Base-by-base conservation (phyloP, 306 rosid genomes). In the Pueraria montana region DNA sequence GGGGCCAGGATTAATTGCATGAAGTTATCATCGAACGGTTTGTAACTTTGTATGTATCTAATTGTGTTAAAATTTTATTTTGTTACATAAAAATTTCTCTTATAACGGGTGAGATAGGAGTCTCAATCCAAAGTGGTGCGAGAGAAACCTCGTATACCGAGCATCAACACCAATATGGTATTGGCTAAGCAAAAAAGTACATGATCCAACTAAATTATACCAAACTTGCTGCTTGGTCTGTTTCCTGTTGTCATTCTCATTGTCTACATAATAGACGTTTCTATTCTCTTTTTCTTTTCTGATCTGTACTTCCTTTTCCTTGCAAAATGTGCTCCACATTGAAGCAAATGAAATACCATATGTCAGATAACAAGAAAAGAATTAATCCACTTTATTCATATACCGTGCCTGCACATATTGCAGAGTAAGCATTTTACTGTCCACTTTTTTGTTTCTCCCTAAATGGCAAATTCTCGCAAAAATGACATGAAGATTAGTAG, bases 211-310 rank as follows among this genome's bases (percentile, higher is more conserved):
- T 30, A 27, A 75, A 76, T 68, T 82, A 84, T 84, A 18, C 90
- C 82, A 84, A 87, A 87, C 88, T 87, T 87, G 90, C 27, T 40
- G 80, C 71, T 77, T 87, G 82, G 80, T 77, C 61, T 62, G 72
- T 72, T 73, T 77, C 26, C 43, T 80, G 38, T 72, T 58, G 65
- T 64, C 84, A 65, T 52, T 80, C 49, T 50, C 58, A 3, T 55
- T 71, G 48, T 81, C 68, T 64, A 43, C 78, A 21, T 46, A n/a
- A 6, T 76, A 42, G 80, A 84, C 82, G 86, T 81, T 84, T 87
- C 80, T 84, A 77, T 78, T 81, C 84, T 40, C 88, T 81, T 87
- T 87, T 58, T 36, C 83, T 82, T 85, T 85, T 62, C 55, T 56
- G 55, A 74, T 82, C 46, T 9, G 55, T 73, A 24, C 50, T 79